Evolutionary conservation across 495 filamentous ascomycete species (phyloP).

Genomic region (Staphylotrichum longicolle): DNA sequence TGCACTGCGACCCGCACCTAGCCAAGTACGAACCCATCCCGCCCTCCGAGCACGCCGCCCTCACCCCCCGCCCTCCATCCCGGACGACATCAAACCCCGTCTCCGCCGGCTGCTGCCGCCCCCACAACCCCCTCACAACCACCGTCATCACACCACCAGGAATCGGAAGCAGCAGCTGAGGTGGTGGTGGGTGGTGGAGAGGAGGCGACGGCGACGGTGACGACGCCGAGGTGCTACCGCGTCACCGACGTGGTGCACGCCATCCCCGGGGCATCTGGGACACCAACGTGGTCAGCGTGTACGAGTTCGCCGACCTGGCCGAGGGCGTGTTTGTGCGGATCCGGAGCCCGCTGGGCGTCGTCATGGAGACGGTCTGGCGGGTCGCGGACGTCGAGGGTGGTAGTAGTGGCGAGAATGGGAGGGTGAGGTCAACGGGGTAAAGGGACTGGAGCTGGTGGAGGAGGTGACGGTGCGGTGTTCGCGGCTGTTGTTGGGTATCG

Average conservation of each 20-base stretch:
- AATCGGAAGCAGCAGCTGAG: neutral
- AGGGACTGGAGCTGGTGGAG: conserved; percentile 38
- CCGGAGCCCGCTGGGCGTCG: conserved; percentile 43
- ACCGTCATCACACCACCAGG: no score
- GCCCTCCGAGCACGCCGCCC: neutral
- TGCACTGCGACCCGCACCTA: conserved; percentile 45
- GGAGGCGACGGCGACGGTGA: no score
- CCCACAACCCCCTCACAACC: neutral
- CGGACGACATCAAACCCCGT: conserved; percentile 24
- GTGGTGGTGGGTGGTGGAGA: neutral
- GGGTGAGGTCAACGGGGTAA: conserved; percentile 3
- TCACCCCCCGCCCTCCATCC: conserved; percentile 23
- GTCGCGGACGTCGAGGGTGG: conserved; percentile 26
- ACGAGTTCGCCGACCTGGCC: conserved; percentile 43
- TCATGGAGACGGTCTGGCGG: conserved; percentile 49
- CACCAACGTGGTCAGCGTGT: conserved; percentile 45
- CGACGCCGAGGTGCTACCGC: conserved; percentile 19
- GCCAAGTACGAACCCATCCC: conserved; percentile 35
- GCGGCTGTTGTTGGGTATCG: conserved; percentile 40
- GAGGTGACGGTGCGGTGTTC: conserved; percentile 43
- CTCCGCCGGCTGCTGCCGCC: neutral
- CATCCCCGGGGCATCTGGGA: conserved; percentile 46
- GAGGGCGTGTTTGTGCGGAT: conserved; percentile 48
- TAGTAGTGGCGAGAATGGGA: neutral
- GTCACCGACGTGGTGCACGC: conserved; percentile 41